Conservation (phyloP, 192 early-diverging fungal species). For the Gryganskiella cystojenkinii region DNA sequence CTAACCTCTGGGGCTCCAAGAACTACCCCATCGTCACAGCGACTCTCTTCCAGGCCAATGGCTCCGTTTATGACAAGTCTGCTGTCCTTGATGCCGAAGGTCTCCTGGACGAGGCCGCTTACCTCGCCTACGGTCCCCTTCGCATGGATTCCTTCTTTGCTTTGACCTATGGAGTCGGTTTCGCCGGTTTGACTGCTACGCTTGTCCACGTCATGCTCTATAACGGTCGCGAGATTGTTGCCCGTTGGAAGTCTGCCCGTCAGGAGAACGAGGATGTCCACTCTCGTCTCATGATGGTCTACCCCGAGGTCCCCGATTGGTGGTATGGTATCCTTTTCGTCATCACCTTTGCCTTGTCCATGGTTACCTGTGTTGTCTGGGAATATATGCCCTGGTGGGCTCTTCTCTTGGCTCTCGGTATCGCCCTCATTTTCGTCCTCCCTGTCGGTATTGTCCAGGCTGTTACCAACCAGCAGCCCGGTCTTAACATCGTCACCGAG, state of each 20-base stretch:
- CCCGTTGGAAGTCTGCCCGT: conserved; percentile 51
- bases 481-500: conserved; percentile 85
- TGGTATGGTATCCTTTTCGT: too few species aligned
- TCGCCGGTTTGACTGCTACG: conserved; percentile 60
- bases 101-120: conserved; percentile 34
- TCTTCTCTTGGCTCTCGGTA: conserved; percentile 62
- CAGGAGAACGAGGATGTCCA: conserved; percentile 65
- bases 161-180: conserved; percentile 57
- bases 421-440: conserved; percentile 70
- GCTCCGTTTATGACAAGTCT: conserved; percentile 35
- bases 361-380: too few species aligned
- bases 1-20: conserved; percentile 53
- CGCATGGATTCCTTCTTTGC: conserved; percentile 41
- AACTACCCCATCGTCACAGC: conserved; percentile 41
- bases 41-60: conserved; percentile 32
- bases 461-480: conserved; percentile 77
- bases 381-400: conserved; percentile 76
- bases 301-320: conserved; percentile 66
- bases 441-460: conserved; percentile 84
- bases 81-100: conserved; percentile 41
- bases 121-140: conserved; percentile 52
- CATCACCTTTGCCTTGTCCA: too few species aligned
- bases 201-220: conserved; percentile 69
- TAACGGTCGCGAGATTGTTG: conserved; percentile 72
- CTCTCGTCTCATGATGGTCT: conserved; percentile 67